Evolutionary conservation across 345 rosid species (phyloP).

Genomic region (Adansonia digitata): DNA sequence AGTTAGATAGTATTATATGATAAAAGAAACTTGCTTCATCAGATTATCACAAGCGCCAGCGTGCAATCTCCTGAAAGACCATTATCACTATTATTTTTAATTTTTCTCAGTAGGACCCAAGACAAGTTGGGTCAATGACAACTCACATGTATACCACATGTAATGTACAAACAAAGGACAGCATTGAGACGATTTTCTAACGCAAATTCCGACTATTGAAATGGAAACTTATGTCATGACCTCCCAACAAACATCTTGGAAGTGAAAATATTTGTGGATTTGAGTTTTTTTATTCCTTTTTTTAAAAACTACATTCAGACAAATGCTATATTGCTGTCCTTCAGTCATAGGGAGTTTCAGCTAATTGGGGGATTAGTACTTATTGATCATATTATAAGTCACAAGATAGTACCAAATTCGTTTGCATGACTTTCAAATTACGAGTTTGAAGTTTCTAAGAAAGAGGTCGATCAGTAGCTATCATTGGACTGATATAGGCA

Average conservation of each 20-base stretch:
- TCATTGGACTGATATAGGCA: not conserved
- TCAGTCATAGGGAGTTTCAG: no score
- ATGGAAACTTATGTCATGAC: not conserved
- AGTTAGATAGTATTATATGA: not conserved
- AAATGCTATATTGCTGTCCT: no score
- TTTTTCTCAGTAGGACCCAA: not conserved
- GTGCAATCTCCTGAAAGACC: not conserved
- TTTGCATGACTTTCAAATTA: not conserved
- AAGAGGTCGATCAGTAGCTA: not conserved
- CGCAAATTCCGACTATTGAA: not conserved
- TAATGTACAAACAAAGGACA: not conserved
- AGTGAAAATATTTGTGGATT: not conserved
- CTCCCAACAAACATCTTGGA: not conserved
- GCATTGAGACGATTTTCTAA: not conserved
- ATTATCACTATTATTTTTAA: not conserved
- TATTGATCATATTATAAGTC: no score
- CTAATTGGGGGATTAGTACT: no score
- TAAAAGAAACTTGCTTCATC: not conserved
- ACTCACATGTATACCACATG: constrained; percentile 8
- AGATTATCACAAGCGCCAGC: constrained; percentile 5
- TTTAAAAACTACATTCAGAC: not conserved
- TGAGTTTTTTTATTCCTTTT: not conserved
- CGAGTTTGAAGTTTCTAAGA: not conserved
- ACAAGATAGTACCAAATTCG: no score
- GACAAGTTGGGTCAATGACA: constrained; percentile 3